phyloP scores from a whole-genome alignment of 768 basidiomycete species.

The Mycena epipterygia region DNA sequence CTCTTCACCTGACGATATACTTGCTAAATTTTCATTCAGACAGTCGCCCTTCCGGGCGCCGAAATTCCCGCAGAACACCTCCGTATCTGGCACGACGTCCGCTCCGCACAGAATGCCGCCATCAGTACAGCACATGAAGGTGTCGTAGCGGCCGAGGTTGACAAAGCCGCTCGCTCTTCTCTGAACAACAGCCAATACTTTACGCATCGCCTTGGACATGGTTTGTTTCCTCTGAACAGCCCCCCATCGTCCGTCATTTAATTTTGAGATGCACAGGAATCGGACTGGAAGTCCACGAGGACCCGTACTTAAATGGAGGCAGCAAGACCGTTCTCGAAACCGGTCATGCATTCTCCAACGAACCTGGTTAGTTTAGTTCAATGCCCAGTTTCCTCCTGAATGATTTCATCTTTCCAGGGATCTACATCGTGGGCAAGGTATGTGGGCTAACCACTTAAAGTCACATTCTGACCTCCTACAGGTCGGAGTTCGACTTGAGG shows the following conservation, averaged over 20 bases:
- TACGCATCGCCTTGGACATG: constrained; percentile 87
- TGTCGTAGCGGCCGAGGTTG: constrained; percentile 66
- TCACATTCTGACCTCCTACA: constrained; percentile 42
- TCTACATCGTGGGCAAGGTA: constrained; percentile 78
- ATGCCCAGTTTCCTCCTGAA: not conserved
- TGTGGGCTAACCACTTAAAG: constrained; percentile 24
- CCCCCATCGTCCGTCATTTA: not conserved
- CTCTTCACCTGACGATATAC: constrained; percentile 25
- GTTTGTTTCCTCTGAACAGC: constrained; percentile 50
- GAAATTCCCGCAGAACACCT: constrained; percentile 66
- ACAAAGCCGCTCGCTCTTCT: constrained; percentile 69
- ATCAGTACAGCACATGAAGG: constrained; percentile 62
- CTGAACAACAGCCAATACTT: constrained; percentile 72
- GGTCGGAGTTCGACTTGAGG: constrained; percentile 87
- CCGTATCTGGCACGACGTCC: constrained; percentile 76
- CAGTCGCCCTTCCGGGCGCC: constrained; percentile 74
- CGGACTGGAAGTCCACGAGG: constrained; percentile 87
- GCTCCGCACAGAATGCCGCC: constrained; percentile 72
- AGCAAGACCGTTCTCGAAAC: constrained; percentile 66
- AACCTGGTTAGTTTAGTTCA: constrained; percentile 64
- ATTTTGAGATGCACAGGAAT: constrained; percentile 63
- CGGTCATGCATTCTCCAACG: constrained; percentile 86
- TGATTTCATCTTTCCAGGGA: constrained; percentile 41
- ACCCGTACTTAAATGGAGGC: constrained; percentile 84
- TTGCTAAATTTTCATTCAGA: constrained; percentile 51